Base-by-base conservation (phyloP, 768 basidiomycete species). In the Boletus sp. region DNA sequence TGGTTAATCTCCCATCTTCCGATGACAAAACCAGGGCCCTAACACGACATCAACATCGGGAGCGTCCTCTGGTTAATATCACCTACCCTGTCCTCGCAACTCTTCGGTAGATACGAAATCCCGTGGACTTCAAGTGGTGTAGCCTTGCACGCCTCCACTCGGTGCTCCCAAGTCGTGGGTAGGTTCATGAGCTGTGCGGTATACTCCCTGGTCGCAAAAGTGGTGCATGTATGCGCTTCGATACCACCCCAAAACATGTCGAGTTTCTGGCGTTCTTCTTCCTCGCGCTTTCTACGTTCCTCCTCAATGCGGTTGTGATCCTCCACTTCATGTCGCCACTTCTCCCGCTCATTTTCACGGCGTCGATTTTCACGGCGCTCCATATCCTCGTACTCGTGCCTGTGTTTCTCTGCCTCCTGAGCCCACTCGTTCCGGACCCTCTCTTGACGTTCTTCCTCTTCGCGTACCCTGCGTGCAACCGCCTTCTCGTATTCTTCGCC, bases 131-230 rank as follows among this genome's bases (percentile, higher is more conserved):
- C 58, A 5, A 67, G 56, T 1, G 63, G 58, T 1, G 60, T 70
- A 11, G 53, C 63, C 37, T 54, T 63, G 61, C 68, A 70, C 0
- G 63, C 69, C 29, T 67, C 63, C 25, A 70, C 55, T 4, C 57
- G 63, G 44, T 60, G 63, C 11, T 45, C 48, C 52, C 64, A 63
- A 9, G 51, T 53, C 4, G 48, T 5, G 6, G 69, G 72, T 2
- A 70, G 53, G 41, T 69, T 71, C 41, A 55, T 57, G 5, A 74
- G 58, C 0, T 50, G 53, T 3, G 71, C 72, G 4, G 59, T 63
- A 17, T 72, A 72, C 32, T 65, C 66, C 23, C 64, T 60, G 15
- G 65, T 64, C 0, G 51, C 66, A 15, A 66, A 71, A 0, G 63
- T 63, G 29, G 54, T 61, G 50, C 72, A 72, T 11, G 15, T 46